Base-by-base conservation (phyloP, 495 filamentous ascomycete species). In the Cairneyella variabilis region DNA sequence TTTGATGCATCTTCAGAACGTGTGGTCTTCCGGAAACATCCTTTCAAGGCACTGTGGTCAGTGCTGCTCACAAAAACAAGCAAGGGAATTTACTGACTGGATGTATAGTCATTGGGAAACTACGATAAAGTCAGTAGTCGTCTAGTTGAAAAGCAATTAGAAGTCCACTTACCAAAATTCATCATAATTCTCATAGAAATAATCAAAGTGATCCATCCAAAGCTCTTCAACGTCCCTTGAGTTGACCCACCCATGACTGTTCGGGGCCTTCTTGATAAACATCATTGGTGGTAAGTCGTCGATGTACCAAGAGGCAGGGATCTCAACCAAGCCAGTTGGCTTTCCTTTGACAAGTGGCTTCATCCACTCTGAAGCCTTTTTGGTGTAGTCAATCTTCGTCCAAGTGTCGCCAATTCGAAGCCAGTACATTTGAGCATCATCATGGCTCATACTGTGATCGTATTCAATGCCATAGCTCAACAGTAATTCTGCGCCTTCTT, bases 91-190 rank as follows among this genome's bases (percentile, higher is more conserved):
- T n/a, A n/a, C n/a, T n/a, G n/a, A 81, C n/a, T 0, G 84, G 84
- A 65, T 88, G 84, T 23, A 86, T 82, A 3, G 79, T 84, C 68
- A 87, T 84, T 0, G 84, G 83, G 56, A 86, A 88, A 52, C 85
- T 7, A 6, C 14, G 28, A 14, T 32, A 14, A 32, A 32, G 28
- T 32, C 14, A 32, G 28, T 7, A 7, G 28, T 6, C 14, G 28
- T 7, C 14, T 7, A 32, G 28, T 7, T 32, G 6, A 14, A 32
- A 32, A 7, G 28, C 7, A 32, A 7, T 32, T 7, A 32, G 28
- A 6, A 32, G 28, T 6, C 6, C 14, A 32, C 28, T 32, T 32
- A 32, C 28, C n/a, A 72, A 53, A 86, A 86, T 28, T 80, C 80
- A 47, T 86, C 84, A 60, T 86, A 86, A 63, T 87, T 80, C 7